These are phyloP conservation scores for Annona cherimola DNA, from an alignment of 164 flowering plant genomes.

Conservation along the genomic window DNA sequence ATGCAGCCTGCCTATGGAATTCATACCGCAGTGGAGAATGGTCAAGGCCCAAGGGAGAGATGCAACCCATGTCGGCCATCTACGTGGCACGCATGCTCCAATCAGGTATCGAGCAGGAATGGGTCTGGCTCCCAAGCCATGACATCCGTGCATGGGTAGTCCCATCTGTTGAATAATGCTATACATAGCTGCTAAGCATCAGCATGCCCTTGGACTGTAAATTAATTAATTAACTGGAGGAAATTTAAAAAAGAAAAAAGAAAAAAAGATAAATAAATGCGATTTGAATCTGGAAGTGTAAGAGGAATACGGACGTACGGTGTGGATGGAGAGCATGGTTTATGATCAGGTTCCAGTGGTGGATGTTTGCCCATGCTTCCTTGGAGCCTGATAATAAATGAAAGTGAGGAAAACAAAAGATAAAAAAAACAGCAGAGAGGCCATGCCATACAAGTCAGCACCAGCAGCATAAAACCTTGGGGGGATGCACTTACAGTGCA, in stretches of 20 bases:
- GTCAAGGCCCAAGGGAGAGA: not conserved
- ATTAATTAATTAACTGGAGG: no score
- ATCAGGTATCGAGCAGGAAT: not conserved
- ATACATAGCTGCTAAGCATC: no score
- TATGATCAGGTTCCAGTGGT: not conserved
- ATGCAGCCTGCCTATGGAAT: not conserved
- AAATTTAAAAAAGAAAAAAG: no score
- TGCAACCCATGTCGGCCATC: not conserved
- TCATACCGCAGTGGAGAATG: not conserved
- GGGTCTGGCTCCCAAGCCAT: not conserved
- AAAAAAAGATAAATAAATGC: no score
- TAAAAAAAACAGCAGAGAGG: slow-evolving; percentile 11
- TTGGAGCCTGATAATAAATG: not conserved
- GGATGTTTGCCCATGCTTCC: not conserved
- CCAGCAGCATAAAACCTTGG: slow-evolving; percentile 25
- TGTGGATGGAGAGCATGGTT: not conserved
- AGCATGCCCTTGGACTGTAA: no score
- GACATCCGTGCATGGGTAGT: not conserved
- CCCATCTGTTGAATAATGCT: no score
- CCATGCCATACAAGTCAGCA: slow-evolving; percentile 12
- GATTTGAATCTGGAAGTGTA: no score
- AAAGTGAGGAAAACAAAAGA: not conserved
- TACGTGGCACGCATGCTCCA: not conserved
- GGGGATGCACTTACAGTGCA: slow-evolving; percentile 58
- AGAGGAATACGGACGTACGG: not conserved